Evolutionary conservation across 345 rosid species (phyloP).

Genomic region (Noccaea caerulescens): DNA sequence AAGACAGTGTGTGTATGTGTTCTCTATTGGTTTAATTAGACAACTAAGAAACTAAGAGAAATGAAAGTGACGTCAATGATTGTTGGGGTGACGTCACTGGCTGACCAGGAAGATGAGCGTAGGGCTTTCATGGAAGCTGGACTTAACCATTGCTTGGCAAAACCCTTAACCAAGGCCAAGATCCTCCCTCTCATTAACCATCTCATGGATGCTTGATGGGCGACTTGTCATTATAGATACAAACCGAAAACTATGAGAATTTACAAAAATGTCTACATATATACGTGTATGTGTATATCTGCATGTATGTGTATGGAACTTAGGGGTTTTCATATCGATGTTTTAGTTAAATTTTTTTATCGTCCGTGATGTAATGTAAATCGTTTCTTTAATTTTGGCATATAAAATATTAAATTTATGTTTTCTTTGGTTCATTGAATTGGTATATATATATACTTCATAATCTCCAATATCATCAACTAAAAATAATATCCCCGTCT

Average conservation of each 20-base stretch:
- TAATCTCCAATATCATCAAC: too few relatives aligned
- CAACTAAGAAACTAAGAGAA: constrained; percentile 46
- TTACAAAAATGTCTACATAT: constrained; percentile 7
- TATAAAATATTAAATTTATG: background rate
- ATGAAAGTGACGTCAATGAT: constrained; percentile 45
- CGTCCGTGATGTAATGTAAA: constrained; percentile 11
- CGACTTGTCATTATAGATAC: background rate
- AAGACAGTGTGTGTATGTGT: background rate
- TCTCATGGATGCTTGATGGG: constrained; percentile 37
- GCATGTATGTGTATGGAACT: background rate
- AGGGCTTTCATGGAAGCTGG: constrained; percentile 46
- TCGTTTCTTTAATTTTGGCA: background rate
- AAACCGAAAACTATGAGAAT: background rate
- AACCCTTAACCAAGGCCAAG: constrained; percentile 39
- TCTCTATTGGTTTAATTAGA: constrained; percentile 17
- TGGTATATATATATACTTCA: too few relatives aligned
- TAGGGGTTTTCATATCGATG: background rate
- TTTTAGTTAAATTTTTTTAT: background rate
- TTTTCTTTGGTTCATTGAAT: too few relatives aligned
- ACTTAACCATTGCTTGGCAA: constrained; percentile 41
- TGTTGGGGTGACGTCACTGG: constrained; percentile 42
- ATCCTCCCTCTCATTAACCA: constrained; percentile 28
- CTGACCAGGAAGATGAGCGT: constrained; percentile 30
- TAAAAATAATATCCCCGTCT: too few relatives aligned
- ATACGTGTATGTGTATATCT: constrained; percentile 18